Conservation (phyloP, 176 grass and related monocot species). For the Paspalum vaginatum region DNA sequence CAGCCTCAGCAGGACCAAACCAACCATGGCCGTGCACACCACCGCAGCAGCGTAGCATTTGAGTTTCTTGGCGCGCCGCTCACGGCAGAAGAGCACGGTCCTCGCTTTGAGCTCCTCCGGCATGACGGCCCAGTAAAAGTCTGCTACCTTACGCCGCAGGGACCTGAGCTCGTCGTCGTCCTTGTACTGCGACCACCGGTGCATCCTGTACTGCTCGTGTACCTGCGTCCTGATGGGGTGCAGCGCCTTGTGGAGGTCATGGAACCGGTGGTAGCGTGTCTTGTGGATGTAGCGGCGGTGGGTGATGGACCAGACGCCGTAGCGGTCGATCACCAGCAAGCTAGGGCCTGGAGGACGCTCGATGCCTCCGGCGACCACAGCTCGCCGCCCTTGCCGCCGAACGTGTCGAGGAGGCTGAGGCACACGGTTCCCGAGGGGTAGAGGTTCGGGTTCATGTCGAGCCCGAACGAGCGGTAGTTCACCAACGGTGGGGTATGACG, state of each 20-base stretch:
- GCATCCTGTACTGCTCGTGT: neutral
- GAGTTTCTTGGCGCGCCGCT: neutral
- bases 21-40: too few relatives aligned
- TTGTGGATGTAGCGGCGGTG: neutral
- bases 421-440: constrained; percentile 41
- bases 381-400: constrained; percentile 7
- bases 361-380: constrained; percentile 17
- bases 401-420: constrained; percentile 34
- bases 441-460: constrained; percentile 42
- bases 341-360: constrained; percentile 10
- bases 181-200: neutral
- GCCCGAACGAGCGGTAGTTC: constrained; percentile 26
- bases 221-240: neutral
- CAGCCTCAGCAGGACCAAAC: too few relatives aligned
- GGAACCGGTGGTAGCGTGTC: neutral
- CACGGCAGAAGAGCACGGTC: neutral
- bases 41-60: too few relatives aligned
- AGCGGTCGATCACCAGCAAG: too few relatives aligned
- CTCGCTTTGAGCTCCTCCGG: neutral
- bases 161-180: neutral
- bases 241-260: neutral
- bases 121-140: neutral
- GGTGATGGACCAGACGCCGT: neutral
- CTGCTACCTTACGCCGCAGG: neutral
- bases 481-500: neutral